Evolutionary conservation across 768 basidiomycete species (phyloP), one percentile per base, ranked within the genome.

Genomic region (Ramaria rubella): DNA sequence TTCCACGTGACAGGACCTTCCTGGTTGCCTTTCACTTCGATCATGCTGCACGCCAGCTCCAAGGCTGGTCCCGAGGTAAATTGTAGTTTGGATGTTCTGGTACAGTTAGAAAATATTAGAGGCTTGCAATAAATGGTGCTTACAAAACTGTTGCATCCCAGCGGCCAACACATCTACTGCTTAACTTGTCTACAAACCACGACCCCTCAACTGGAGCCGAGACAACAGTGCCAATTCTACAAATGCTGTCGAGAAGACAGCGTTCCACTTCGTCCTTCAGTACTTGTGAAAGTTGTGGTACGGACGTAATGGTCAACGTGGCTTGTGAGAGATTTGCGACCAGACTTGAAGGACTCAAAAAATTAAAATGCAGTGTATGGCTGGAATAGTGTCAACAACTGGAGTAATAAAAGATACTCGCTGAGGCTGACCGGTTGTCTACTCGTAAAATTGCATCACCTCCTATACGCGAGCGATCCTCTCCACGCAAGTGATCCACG

Each of bases 271-370:
- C 93, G 61, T 92, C 86, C 23, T 76, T 75, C 11, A 94, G 76
- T 24, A 94, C 72, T 58, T 90, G 84, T 24, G 75, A 74, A 33
- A 94, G 74, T 64, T 92, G 87, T 5, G 87, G 81, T 23, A 93
- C 79, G 2, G 89, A 88, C 3, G 84, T 80, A 14, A 92, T 81
- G 1, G 77, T 65, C 17, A 91, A 69, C 1, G 86, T 91, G 14
- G 89, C 87, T 69, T 90, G 89, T 5, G 88, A 78, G 21, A 92
- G 77, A 65, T 90, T 87, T 0, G 85, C 89, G n/a, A 78, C 82
- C 26, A 93, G 69, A 9, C 80, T 78, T 11, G 88, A 90, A 15
- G 90, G 90, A 0, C 90, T 84, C 19, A 75, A 64, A 65, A 90
- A 84, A 2, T 87, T 89, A 62, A 93, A 79, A 14, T 87, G 84